Conservation (phyloP, 176 grass and related monocot species). For the Carex cristatella region DNA sequence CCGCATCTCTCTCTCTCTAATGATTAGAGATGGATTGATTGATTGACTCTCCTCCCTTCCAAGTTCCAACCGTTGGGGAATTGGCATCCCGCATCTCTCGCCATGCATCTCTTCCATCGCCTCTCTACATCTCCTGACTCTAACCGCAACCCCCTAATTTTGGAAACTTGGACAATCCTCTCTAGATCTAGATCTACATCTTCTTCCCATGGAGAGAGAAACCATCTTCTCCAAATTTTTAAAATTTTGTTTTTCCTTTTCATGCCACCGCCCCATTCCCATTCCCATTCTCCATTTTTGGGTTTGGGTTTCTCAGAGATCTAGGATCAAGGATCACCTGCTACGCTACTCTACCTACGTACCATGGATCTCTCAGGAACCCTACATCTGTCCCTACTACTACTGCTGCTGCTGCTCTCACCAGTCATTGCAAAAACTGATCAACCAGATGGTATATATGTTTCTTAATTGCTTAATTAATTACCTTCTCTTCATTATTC, state of each 20-base stretch:
- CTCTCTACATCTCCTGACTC: neutral
- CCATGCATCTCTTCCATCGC: neutral
- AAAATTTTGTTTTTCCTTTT: slow-evolving; percentile 6
- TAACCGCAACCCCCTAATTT: slow-evolving; percentile 13
- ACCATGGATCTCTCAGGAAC: slow-evolving; percentile 35
- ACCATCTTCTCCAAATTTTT: neutral
- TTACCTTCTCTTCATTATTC: too few relatives aligned
- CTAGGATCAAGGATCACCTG: slow-evolving; percentile 30
- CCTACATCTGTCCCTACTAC: neutral
- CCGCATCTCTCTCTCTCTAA: too few relatives aligned
- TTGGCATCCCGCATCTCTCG: slow-evolving; percentile 27
- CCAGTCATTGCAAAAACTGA: slow-evolving; percentile 51
- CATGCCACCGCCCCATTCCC: neutral
- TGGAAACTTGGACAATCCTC: slow-evolving; percentile 9
- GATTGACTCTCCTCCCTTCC: neutral
- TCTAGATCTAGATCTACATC: neutral
- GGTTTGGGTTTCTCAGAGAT: slow-evolving; percentile 20
- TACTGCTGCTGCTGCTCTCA: neutral
- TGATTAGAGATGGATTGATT: too few relatives aligned
- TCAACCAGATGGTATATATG: slow-evolving; percentile 32
- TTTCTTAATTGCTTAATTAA: too few relatives aligned
- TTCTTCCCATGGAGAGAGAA: slow-evolving; percentile 5
- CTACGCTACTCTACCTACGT: too few relatives aligned
- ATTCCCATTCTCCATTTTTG: neutral
- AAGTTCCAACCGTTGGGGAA: neutral